Evolutionary conservation across 140 eudicot species (phyloP).

Genomic region (Erigeron philadelphicus): DNA sequence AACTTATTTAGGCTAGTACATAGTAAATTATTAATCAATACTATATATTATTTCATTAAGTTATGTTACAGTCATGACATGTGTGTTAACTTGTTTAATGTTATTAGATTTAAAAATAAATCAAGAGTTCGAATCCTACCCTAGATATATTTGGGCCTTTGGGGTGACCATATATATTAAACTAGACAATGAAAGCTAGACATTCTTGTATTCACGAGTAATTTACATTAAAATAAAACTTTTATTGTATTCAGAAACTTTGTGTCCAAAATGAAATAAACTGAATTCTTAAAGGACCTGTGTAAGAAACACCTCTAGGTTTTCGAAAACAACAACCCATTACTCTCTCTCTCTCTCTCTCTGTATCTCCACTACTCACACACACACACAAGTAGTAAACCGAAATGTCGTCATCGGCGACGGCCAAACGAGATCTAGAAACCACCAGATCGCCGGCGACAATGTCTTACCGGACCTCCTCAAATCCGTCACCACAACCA

Average conservation of each 20-base stretch:
- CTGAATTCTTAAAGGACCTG: conserved; percentile 25
- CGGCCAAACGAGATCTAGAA: conserved; percentile 35
- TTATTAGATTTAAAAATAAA: too few species aligned
- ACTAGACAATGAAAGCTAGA: too few species aligned
- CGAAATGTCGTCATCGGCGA: conserved; percentile 34
- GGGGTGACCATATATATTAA: too few species aligned
- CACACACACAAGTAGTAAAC: conserved; percentile 4
- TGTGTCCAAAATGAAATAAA: neutral
- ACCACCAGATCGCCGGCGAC: conserved; percentile 40
- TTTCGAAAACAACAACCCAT: conserved; percentile 21
- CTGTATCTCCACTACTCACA: conserved; percentile 6
- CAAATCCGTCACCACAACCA: conserved; percentile 32
- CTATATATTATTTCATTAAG: too few species aligned
- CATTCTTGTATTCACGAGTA: too few species aligned
- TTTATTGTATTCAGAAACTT: neutral
- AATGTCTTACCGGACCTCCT: conserved; percentile 30
- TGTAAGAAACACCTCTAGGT: conserved; percentile 15
- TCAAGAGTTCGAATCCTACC: too few species aligned
- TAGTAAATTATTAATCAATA: too few species aligned
- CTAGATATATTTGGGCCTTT: too few species aligned
- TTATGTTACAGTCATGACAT: too few species aligned
- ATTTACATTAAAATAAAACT: too few species aligned
- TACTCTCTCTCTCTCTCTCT: neutral
- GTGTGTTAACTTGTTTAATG: too few species aligned
- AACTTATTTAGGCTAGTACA: too few species aligned